Percentiles rank a stretch among this genome's conserved stretches.
Evolutionary conservation across 2,329 filamentous ascomycete species (phyloP).

Genomic region (Phyllosticta citribraziliensis): DNA sequence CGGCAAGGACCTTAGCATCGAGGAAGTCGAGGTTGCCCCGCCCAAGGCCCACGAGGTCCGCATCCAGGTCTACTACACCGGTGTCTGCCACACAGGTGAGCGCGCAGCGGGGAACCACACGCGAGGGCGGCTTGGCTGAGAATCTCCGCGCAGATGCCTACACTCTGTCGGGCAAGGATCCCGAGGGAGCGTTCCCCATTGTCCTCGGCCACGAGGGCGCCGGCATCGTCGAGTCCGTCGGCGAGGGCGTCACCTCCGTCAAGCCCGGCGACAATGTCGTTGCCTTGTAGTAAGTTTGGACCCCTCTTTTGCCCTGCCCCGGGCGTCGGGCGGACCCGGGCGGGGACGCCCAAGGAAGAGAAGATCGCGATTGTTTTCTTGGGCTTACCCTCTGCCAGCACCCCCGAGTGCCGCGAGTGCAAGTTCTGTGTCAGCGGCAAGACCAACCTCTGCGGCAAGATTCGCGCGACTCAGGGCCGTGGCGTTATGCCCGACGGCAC

Average conservation of each 20-base stretch:
- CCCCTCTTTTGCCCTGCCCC: neutral
- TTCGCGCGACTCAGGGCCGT: slow-evolving; percentile 88
- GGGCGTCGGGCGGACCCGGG: neutral
- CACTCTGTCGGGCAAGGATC: slow-evolving; percentile 68
- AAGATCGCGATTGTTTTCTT: neutral
- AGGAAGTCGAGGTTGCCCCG: slow-evolving; percentile 85
- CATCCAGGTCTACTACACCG: slow-evolving; percentile 94
- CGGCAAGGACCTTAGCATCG: slow-evolving; percentile 76
- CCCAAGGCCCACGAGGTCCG: slow-evolving; percentile 90
- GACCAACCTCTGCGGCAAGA: slow-evolving; percentile 98
- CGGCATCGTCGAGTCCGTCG: slow-evolving; percentile 46
- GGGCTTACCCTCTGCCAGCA: slow-evolving; percentile 44
- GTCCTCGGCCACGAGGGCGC: slow-evolving; percentile 34
- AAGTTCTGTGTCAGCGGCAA: slow-evolving; percentile 99
- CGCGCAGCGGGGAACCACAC: neutral
- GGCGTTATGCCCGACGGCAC: slow-evolving; percentile 98
- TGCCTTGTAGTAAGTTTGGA: slow-evolving; percentile 31
- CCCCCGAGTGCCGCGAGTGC: slow-evolving; percentile 93
- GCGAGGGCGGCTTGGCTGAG: neutral
- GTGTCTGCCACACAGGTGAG: slow-evolving; percentile 93
- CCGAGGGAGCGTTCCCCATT: slow-evolving; percentile 54
- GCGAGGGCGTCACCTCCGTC: slow-evolving; percentile 88
- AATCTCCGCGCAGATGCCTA: slow-evolving; percentile 47
- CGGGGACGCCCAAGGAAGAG: neutral
- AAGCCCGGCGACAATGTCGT: slow-evolving; percentile 84